A percentile compares a stretch with the other conserved stretches of the same genome.
These are phyloP conservation scores for Lipomyces kockii DNA, from an alignment of 805 yeast species.

Conservation along the genomic window DNA sequence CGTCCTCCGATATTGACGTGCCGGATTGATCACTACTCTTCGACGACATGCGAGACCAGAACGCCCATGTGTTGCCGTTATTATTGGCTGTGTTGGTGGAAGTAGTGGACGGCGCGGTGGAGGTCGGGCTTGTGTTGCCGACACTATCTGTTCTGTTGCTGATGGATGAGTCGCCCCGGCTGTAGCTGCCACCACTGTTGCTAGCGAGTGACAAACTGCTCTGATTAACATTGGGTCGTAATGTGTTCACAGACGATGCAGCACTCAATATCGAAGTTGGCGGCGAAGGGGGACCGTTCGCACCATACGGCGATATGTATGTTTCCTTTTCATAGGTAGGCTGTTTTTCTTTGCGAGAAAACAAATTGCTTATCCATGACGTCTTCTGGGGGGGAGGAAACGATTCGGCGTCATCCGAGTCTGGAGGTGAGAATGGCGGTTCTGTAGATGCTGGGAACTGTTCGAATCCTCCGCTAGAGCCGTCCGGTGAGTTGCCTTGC, in stretches of 20 bases:
- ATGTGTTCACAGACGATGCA: slow-evolving; percentile 23
- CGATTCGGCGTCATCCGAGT: slow-evolving; percentile 22
- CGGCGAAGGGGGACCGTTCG: slow-evolving; percentile 34
- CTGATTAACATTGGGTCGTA: slow-evolving; percentile 32
- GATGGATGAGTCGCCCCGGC: neutral
- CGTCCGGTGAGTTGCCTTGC: slow-evolving; percentile 2
- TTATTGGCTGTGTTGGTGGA: neutral
- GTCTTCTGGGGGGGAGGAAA: slow-evolving; percentile 12
- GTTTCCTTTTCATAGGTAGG: slow-evolving; percentile 8
- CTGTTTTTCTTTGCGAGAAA: slow-evolving; percentile 20
- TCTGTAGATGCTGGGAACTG: slow-evolving; percentile 32
- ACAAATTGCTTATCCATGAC: slow-evolving; percentile 25
- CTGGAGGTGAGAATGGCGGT: slow-evolving; percentile 33
- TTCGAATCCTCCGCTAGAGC: slow-evolving; percentile 20
- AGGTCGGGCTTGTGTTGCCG: neutral
- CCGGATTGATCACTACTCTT: slow-evolving; percentile 7
- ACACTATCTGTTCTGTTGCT: slow-evolving; percentile 11
- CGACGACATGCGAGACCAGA: slow-evolving; percentile 30
- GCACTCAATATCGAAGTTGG: slow-evolving; percentile 33
- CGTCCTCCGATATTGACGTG: slow-evolving; percentile 20
- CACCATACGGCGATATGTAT: neutral
- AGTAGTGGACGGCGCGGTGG: neutral
- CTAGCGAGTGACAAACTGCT: slow-evolving; percentile 22
- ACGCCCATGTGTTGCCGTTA: slow-evolving; percentile 30
- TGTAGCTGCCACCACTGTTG: neutral